Percentiles rank a stretch among this genome's conserved stretches.
Conservation (phyloP, 2,329 filamentous ascomycete species). For the Falciphora oryzae region DNA sequence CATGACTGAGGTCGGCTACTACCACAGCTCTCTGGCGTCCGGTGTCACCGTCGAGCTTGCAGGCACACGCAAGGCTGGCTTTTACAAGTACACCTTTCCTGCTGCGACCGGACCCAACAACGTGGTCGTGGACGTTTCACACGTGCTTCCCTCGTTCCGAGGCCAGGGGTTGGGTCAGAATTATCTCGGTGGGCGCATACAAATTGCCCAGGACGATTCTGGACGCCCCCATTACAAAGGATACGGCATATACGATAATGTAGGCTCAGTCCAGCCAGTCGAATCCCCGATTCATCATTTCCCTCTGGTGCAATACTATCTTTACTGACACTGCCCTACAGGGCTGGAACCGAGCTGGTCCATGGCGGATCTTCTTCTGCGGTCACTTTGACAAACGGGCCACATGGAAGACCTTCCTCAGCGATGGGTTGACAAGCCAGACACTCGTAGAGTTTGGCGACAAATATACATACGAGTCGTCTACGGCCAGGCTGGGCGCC, state of each 20-base stretch:
- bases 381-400: constrained; percentile 41
- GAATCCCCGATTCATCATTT: neutral
- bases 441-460: neutral
- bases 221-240: constrained; percentile 46
- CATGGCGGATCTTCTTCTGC: constrained; percentile 60
- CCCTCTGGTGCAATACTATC: neutral
- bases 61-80: constrained; percentile 48
- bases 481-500: constrained; percentile 35
- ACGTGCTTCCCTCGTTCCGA: constrained; percentile 53
- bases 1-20: constrained; percentile 55
- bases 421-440: constrained; percentile 1
- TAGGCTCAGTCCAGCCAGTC: neutral
- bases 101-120: constrained; percentile 25
- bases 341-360: constrained; percentile 57
- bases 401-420: constrained; percentile 7
- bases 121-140: constrained; percentile 60
- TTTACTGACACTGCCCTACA: constrained; percentile 27
- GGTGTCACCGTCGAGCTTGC: constrained; percentile 52
- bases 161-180: constrained; percentile 38
- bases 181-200: constrained; percentile 54
- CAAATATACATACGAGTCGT: constrained; percentile 7
- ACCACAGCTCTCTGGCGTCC: constrained; percentile 48
- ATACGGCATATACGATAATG: constrained; percentile 49
- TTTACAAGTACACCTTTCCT: constrained; percentile 54
- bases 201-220: constrained; percentile 30